A percentile compares a stretch with the other conserved stretches of the same genome.
Conservation (phyloP, 2,329 filamentous ascomycete genomes). For the Aspergillus thermomutatus region DNA sequence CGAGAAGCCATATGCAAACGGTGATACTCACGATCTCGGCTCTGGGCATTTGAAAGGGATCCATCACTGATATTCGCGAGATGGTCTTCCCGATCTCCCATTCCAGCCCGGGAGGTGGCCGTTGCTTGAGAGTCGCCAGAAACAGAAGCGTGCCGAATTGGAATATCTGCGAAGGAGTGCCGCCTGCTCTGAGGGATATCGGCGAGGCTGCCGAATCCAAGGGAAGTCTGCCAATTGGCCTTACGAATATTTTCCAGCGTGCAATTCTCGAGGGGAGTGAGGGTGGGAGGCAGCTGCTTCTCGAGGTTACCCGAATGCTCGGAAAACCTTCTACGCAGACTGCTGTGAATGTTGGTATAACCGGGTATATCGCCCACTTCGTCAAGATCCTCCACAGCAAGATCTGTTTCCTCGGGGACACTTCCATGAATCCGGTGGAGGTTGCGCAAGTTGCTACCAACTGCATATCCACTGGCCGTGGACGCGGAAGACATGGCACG, state of each 20-base stretch:
- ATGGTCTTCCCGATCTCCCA: conserved; percentile 36
- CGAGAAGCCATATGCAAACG: conserved; percentile 32
- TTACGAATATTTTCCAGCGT: conserved; percentile 45
- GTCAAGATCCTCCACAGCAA: conserved; percentile 44
- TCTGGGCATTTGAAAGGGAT: conserved; percentile 33
- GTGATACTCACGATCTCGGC: conserved; percentile 43
- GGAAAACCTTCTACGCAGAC: conserved; percentile 40
- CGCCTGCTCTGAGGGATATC: conserved; percentile 49
- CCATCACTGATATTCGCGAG: conserved; percentile 36
- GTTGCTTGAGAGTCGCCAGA: conserved; percentile 30
- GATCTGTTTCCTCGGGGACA: conserved; percentile 43
- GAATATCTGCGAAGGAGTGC: conserved; percentile 51
- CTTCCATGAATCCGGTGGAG: conserved; percentile 40
- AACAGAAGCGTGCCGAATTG: conserved; percentile 45
- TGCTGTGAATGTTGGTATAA: conserved; percentile 38
- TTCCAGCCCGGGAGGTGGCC: conserved; percentile 17
- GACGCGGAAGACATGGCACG: conserved; percentile 42
- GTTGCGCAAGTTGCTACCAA: conserved; percentile 29
- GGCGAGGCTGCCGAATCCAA: conserved; percentile 45
- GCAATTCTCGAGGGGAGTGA: conserved; percentile 41
- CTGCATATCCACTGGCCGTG: conserved; percentile 30
- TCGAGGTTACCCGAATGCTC: conserved; percentile 43
- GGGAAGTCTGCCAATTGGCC: conserved; percentile 50
- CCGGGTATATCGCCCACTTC: conserved; percentile 39
- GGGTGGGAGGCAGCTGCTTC: conserved; percentile 34